Conservation (phyloP, 2,329 filamentous ascomycete genomes). For the Xylariaceae sp. region DNA sequence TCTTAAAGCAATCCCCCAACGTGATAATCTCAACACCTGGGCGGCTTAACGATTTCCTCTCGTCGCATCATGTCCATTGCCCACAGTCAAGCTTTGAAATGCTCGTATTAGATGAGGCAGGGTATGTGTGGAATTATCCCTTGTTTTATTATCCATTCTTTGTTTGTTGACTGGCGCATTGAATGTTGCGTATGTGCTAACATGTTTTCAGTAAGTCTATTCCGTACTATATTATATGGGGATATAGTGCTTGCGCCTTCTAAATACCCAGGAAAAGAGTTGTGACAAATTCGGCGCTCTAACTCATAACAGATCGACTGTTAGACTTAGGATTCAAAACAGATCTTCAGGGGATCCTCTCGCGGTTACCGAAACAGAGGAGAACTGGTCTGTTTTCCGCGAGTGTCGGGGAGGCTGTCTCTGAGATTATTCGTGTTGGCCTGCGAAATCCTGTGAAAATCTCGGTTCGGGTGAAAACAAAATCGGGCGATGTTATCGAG, state of each 20-base stretch:
- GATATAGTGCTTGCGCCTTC: too few relatives aligned
- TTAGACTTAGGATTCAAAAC: conserved; percentile 92
- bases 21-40: conserved; percentile 88
- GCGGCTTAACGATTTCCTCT: conserved; percentile 79
- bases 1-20: conserved; percentile 81
- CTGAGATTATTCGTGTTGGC: conserved; percentile 87
- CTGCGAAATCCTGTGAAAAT: conserved; percentile 88
- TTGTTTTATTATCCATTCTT: background rate
- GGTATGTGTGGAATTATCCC: conserved; percentile 11
- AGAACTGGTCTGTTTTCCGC: conserved; percentile 93
- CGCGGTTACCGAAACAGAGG: conserved; percentile 82
- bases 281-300: background rate
- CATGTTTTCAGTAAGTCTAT: conserved; percentile 12
- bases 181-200: background rate
- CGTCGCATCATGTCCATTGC: conserved; percentile 82
- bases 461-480: conserved; percentile 82
- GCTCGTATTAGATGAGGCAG: conserved; percentile 86
- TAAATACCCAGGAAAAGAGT: background rate
- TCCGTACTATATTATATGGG: background rate
- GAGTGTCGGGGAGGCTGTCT: conserved; percentile 90
- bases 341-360: conserved; percentile 80
- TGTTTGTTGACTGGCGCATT: background rate
- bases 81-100: conserved; percentile 86
- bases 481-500: conserved; percentile 61
- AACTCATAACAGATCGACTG: conserved; percentile 58